Base-by-base conservation (phyloP, 345 rosid genomes). In the Diplotaxis tenuifolia region DNA sequence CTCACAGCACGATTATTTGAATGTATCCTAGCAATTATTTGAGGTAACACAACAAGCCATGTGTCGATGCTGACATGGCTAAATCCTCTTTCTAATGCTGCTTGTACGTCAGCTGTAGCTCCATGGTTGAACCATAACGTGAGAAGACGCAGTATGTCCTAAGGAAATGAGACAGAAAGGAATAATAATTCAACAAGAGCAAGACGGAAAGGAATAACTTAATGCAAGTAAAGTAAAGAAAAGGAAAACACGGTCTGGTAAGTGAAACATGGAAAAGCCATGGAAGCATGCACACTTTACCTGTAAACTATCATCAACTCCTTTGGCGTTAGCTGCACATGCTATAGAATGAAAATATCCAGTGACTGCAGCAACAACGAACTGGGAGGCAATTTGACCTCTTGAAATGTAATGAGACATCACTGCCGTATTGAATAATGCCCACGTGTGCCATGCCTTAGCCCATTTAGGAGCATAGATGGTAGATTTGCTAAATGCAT, bases 71-170 rank as follows among this genome's bases (percentile, higher is more conserved):
- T 95, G 77, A 95, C 98, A 83, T 80, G 90, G 29, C 77, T 68
- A 81, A 95, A 92, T 76, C 99, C 99, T 68, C 76, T 85, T 85
- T 83, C 83, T 45, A 95, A 73, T 70, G 99, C 99, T 80, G 56
- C 77, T 83, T 95, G 99, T 79, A 95, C 98, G 60, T 95, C 98
- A 65, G 78, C 82, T 29, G 91, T 87, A 79, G 89, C 93, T 82
- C 99, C 98, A 84, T 95, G 97, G 85, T 88, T 95, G 84, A 95
- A 95, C 99, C 99, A 95, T 78, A 95, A 74, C 1, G 99, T 95
- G 63, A 95, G 98, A 67, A 95, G 93, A 63, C 99, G 98, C 72
- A 95, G 94, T 83, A 95, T 95, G 75, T 95, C 99, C 99, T 95
- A 87, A 73, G 72, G 70, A 62, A 84, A 75, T 28, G 58, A 62